Conservation (phyloP, 2,329 filamentous ascomycete genomes). For the Dendrostoma leiphaemia region DNA sequence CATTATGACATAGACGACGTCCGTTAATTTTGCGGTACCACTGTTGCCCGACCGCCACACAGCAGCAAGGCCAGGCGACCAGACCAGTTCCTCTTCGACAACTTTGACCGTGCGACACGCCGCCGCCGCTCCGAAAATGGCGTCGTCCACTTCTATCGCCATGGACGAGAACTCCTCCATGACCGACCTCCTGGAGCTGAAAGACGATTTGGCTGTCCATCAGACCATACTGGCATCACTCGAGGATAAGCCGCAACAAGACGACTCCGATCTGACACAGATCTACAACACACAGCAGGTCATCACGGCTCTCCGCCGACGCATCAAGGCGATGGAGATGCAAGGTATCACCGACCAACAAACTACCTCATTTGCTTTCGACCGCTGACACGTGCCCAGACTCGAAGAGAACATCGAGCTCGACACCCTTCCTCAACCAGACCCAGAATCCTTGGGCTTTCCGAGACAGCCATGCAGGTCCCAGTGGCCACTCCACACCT, state of each 20-base stretch:
- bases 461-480: background rate
- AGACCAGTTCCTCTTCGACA: no score
- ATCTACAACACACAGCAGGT: conserved; percentile 26
- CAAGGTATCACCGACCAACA: conserved; percentile 1
- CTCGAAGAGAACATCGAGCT: background rate
- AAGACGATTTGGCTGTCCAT: conserved; percentile 42
- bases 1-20: no score
- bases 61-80: no score
- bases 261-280: conserved; percentile 18
- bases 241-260: conserved; percentile 26
- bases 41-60: no score
- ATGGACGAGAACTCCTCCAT: conserved; percentile 3
- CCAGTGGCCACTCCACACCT: conserved; percentile 6
- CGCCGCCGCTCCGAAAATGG: conserved; percentile 8
- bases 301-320: conserved; percentile 29
- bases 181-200: conserved; percentile 25
- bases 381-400: conserved; percentile 1
- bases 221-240: conserved; percentile 43
- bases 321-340: conserved; percentile 21
- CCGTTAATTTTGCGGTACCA: no score
- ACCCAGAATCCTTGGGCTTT: background rate
- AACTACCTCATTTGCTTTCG: background rate
- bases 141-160: background rate
- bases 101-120: background rate
- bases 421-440: conserved; percentile 4